Conservation (phyloP, 2,329 filamentous ascomycete genomes). For the Boeremia exigua region DNA sequence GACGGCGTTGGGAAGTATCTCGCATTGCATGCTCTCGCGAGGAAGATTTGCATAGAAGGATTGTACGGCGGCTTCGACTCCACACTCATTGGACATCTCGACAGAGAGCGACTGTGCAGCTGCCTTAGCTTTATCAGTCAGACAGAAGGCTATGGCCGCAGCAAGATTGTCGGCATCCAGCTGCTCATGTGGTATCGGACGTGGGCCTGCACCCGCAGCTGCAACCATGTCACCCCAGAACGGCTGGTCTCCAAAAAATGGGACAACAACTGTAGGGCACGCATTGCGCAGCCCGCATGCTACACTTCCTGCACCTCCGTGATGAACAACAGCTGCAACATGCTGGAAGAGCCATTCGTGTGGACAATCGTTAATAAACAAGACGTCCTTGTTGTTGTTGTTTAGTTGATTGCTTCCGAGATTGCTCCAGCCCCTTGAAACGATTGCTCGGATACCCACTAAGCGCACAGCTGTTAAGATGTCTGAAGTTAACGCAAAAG, state of each 20-base stretch:
- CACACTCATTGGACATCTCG: no score
- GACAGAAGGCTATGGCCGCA: no score
- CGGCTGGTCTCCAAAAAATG: constrained; percentile 64
- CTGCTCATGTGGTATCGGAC: constrained; percentile 58
- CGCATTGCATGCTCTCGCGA: no score
- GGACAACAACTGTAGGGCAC: constrained; percentile 60
- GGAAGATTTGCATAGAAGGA: no score
- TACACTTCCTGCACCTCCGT: constrained; percentile 72
- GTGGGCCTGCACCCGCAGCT: constrained; percentile 57
- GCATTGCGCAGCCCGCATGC: constrained; percentile 56
- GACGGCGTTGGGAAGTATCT: no score
- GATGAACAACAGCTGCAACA: constrained; percentile 80
- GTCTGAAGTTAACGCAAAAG: constrained; percentile 51
- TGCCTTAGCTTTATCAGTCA: no score
- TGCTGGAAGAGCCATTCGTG: constrained; percentile 86
- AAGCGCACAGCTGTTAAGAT: constrained; percentile 56
- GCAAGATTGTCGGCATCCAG: no score
- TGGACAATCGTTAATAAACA: constrained; percentile 64
- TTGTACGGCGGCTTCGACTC: no score
- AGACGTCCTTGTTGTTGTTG: constrained; percentile 47
- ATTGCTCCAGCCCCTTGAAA: constrained; percentile 61
- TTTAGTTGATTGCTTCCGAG: constrained; percentile 13
- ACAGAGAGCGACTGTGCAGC: no score
- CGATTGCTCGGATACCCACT: constrained; percentile 52
- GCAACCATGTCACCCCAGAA: constrained; percentile 63